Evolutionary conservation across 441 rosid species (phyloP), one percentile per base, ranked within the genome.

Genomic region (Cnidoscolus chayamansa): DNA sequence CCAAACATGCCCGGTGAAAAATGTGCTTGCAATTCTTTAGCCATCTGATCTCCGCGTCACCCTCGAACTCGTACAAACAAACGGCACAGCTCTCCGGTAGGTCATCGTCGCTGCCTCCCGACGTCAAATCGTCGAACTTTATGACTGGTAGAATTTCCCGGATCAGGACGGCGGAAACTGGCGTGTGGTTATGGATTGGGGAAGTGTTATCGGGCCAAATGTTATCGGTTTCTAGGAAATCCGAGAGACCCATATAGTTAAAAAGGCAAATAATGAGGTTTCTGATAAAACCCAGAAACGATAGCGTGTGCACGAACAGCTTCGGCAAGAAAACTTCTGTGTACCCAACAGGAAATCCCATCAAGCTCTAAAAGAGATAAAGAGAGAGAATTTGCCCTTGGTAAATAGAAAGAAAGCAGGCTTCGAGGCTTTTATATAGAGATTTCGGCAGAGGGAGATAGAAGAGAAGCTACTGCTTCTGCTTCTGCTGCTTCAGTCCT

Each of bases 331-430:
- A 86, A 3, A 91, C 89, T 58, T 91, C 93, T 2, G 90, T 84
- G 85, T 86, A 91, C 17, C 89, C 92, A 40, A 89, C 88, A 5
- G 97, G 95, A 72, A 91, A 91, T 0, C 97, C 97, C 95, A 91
- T 89, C 60, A 55, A 45, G 32, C 31, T 40, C 7, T 3, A 0
- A 40, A 5, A 40, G 45, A 30, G 43, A 35, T 1, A 40, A 17
- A 25, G 51, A 67, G 2, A 40, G 45, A 40, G 45, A 40, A 7
- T 40, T 6, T n/a, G 50, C 17, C 17, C 35, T 49, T 11, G 30
- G 40, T 55, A 59, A 40, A 40, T 59, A 3, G 64, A 68, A 66
- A 31, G 59, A 74, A 43, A 0, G 67, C 79, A 19, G 20, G 35
- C 50, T 58, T 64, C 45, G 13, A 32, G 17, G 57, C 0, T 50